Evolutionary conservation across 495 filamentous ascomycete species (phyloP).

Genomic region (Aspergillus diversus): DNA sequence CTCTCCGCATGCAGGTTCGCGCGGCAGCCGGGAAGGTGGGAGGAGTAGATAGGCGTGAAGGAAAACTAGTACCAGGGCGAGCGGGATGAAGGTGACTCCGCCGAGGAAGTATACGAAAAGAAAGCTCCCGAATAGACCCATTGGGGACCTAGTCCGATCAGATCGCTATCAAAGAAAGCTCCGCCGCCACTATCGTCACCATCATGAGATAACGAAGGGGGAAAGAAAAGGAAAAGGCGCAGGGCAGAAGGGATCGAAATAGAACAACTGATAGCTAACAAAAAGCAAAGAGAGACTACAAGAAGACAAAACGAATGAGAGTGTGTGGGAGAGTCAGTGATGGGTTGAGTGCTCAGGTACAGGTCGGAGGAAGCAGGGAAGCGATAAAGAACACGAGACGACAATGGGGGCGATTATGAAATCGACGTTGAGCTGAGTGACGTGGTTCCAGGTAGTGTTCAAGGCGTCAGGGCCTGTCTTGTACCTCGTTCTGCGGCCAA

Average conservation of each 20-base stretch:
- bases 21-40: conserved; percentile 44
- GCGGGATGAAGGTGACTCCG: conserved; percentile 86
- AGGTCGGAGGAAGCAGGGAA: not conserved
- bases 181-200: conserved; percentile 38
- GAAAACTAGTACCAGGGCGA: conserved; percentile 65
- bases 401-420: not conserved
- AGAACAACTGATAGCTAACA: not conserved
- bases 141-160: conserved; percentile 48
- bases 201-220: conserved; percentile 29
- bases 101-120: conserved; percentile 82
- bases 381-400: not conserved
- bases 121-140: conserved; percentile 72
- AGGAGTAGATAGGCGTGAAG: conserved; percentile 72
- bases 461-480: not conserved
- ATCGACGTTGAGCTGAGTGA: not conserved
- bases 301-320: not conserved
- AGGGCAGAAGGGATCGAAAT: not conserved
- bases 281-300: not conserved
- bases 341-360: too few relatives aligned
- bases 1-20: conserved; percentile 47
- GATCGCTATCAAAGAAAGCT: conserved; percentile 36
- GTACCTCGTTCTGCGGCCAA: too few relatives aligned
- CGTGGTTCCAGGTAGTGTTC: not conserved
- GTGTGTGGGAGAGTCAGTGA: not conserved
- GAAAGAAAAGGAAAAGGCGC: conserved; percentile 15